Base-by-base conservation (phyloP, 1,139 yeast genomes). In the Candida smagusa region DNA sequence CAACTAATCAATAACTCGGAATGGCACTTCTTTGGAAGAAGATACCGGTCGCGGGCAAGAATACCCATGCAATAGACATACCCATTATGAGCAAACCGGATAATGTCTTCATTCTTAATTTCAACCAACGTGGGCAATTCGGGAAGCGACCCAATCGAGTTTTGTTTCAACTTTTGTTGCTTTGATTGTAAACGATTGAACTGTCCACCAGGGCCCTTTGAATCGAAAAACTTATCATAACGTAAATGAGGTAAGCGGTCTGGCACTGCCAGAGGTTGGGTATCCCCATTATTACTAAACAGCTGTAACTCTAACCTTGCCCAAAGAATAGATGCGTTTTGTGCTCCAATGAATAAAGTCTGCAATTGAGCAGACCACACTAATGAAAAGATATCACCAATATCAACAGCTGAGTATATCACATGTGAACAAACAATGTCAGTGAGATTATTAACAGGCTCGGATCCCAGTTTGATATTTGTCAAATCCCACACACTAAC, bases 341-440 rank as follows among this genome's bases (percentile, higher is more conserved):
- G 97, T 8, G 96, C 83, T 1, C 98, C 98, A 48, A 88, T 77
- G 47, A 82, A 87, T 8, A 92, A 65, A 0, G 88, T 77, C 34
- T 79, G 74, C 9, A 76, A 58, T 1, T 63, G 49, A 13, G 78
- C 78, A 23, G 83, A 74, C 80, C 94, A 88, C 4, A 81, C 76
- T 25, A 92, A 64, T 4, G 96, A 84, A 56, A 92, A 90, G 12
- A 92, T 84, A 58, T 92, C 98, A 31, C 98, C 98, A 36, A 92
- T 84, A 61, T 92, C 98, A 31, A 85, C 75, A 12, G 84, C 61
- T 0, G 95, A 84, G 57, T 92, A 92, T 8, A 90, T 77, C 1
- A 95, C 83, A 51, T 84, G 81, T 65, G 72, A 58, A 63, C 84
- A 68, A 13, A 46, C 44, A 28, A 47, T 42, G 5, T 33, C 38